A percentile compares a stretch with the other conserved stretches of the same genome.
Conservation (phyloP, 306 rosid genomes). For the Lathyrus sativus region DNA sequence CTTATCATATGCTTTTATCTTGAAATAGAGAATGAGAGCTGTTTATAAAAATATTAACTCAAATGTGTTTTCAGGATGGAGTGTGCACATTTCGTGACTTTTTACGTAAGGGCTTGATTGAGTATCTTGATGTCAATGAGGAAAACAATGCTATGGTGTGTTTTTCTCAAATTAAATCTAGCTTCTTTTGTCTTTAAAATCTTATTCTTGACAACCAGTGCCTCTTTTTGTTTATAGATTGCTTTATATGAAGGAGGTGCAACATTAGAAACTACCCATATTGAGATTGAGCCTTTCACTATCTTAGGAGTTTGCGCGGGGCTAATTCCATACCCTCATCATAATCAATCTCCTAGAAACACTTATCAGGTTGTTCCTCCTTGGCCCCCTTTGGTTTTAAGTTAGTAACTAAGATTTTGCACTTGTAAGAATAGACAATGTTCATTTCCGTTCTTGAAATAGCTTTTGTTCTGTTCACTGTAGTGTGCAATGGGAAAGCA, state of each 20-base stretch:
- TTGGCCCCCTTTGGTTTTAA: too few species aligned
- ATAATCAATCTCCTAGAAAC: too few species aligned
- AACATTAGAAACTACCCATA: too few species aligned
- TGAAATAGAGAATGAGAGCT: slow-evolving; percentile 25
- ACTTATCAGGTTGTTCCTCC: too few species aligned
- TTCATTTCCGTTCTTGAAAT: too few species aligned
- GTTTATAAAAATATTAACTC: slow-evolving; percentile 22
- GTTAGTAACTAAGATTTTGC: too few species aligned
- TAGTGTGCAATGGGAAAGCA: too few species aligned
- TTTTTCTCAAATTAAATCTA: slow-evolving; percentile 30
- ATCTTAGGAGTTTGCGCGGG: too few species aligned
- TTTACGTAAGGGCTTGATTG: slow-evolving; percentile 83
- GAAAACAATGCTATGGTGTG: slow-evolving; percentile 95
- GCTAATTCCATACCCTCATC: too few species aligned
- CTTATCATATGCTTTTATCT: slow-evolving; percentile 19
- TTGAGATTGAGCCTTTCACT: too few species aligned
- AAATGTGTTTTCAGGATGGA: slow-evolving; percentile 69
- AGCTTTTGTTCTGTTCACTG: too few species aligned
- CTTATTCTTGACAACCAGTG: slow-evolving; percentile 22
- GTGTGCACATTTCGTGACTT: slow-evolving; percentile 80
- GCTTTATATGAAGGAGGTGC: slow-evolving; percentile 87
- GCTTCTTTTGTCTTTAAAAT: slow-evolving; percentile 26
- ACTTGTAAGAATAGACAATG: too few species aligned
- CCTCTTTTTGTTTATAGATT: slow-evolving; percentile 56
- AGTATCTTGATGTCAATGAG: slow-evolving; percentile 96